Evolutionary conservation across 2,329 filamentous ascomycete species (phyloP), one percentile per base, ranked within the genome.

Genomic region (Capronia americana): DNA sequence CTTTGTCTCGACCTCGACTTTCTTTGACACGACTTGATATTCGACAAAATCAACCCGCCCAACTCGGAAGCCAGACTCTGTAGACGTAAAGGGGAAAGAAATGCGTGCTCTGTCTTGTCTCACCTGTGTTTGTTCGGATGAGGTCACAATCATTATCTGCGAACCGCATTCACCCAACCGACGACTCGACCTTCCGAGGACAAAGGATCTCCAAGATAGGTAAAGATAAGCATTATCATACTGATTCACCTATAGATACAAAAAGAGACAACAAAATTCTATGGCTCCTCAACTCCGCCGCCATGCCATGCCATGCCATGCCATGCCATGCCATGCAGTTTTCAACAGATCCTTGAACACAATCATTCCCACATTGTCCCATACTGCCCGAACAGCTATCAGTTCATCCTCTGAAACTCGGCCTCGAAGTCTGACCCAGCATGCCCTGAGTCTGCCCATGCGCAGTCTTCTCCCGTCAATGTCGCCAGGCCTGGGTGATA

Each of bases 391-490:
- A 44, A 8, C 11, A 53, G 8, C 20, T n/a, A 24, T 69, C 65
- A 70, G n/a, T 28, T 56, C 57, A 70, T 41, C 51, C 65, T 70
- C 62, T 69, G 64, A 34, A 73, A 72, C 59, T 71, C 71, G 17
- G 66, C 59, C 57, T 73, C 71, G 59, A 73, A 73, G 28, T 69
- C 71, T 12, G 56, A 65, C 3, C 71, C 68, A 7, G 65, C 60
- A 26, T 69, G 51, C 26, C 24, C 64, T 32, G 38, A 23, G 14
- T 70, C 66, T 30, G 59, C 62, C 73, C 79, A 80, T 44, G 72
- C 58, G 71, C 77, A 74, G 71, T 76, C 72, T 48, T 73, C 64
- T 67, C 76, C 73, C 73, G 78, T 66, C 71, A 76, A 63, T 48
- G 77, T 74, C 63, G 81, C 73, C 61, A 75, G 62, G 7, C 69